phyloP scores from a whole-genome alignment of 139 green algal genomes.

The Chlorella sp. region DNA sequence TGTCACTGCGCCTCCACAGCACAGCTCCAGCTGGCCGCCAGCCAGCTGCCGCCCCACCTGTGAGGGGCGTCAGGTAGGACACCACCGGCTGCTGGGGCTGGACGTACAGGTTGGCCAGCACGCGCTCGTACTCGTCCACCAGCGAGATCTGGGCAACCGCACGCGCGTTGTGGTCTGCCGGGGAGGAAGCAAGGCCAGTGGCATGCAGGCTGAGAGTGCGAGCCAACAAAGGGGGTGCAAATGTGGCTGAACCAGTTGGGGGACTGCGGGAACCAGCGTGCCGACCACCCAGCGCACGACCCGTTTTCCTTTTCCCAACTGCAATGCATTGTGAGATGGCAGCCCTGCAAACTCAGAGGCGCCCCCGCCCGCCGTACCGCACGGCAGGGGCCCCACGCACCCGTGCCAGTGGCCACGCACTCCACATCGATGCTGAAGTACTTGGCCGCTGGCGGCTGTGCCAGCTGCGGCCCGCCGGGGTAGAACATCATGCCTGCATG shows the following conservation, averaged over 20 bases:
- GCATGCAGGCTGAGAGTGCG: background rate
- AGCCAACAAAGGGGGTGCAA: background rate
- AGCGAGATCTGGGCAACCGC: conserved; percentile 85
- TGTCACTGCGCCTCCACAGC: no score
- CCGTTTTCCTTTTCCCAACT: no score
- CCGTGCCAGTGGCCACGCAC: conserved; percentile 83
- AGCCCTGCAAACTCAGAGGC: background rate
- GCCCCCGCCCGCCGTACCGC: background rate
- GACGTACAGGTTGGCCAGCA: conserved; percentile 85
- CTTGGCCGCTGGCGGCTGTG: background rate
- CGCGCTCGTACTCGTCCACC: conserved; percentile 79
- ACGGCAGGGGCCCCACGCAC: background rate
- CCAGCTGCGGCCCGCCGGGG: no score
- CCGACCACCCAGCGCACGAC: background rate
- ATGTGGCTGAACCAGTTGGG: background rate
- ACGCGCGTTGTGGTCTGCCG: conserved; percentile 78
- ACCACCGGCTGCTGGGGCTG: conserved; percentile 68
- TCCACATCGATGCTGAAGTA: conserved; percentile 90
- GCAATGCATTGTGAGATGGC: no score
- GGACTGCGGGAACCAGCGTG: no score
- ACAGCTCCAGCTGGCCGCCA: background rate
- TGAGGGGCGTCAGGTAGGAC: conserved; percentile 89
- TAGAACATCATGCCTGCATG: no score
- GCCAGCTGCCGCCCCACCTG: conserved; percentile 43
- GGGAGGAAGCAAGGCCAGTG: background rate